Conservation (phyloP, 1,284 basidiomycete species). For the Papiliotrema terrestris region DNA sequence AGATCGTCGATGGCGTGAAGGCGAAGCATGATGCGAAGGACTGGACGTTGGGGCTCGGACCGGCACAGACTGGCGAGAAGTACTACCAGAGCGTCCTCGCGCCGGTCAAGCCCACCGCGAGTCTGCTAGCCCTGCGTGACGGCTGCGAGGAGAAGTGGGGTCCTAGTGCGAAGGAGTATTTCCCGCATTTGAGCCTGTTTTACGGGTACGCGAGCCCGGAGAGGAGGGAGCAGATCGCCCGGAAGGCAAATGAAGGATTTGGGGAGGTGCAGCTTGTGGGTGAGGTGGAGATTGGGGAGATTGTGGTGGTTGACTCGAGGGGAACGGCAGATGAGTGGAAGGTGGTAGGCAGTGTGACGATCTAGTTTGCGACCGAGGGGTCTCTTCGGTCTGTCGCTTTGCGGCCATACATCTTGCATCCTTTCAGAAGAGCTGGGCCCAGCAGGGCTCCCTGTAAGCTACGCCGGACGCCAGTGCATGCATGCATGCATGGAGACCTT, state of each 20-base stretch:
- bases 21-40: neutral
- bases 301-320: conserved; percentile 12
- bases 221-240: conserved; percentile 21
- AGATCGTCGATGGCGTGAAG: neutral
- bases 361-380: neutral
- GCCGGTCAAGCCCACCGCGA: conserved; percentile 16
- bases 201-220: conserved; percentile 28
- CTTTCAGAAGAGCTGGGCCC: no score
- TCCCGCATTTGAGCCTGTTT: conserved; percentile 36
- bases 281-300: conserved; percentile 5
- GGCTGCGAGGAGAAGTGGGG: conserved; percentile 10
- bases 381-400: no score
- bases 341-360: conserved; percentile 7
- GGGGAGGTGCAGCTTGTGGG: neutral
- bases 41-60: conserved; percentile 6
- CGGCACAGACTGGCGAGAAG: conserved; percentile 24
- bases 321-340: conserved; percentile 18
- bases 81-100: conserved; percentile 40
- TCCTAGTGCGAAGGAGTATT: conserved; percentile 18
- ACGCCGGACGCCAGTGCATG: no score
- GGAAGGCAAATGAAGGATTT: neutral
- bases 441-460: no score
- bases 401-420: no score
- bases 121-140: conserved; percentile 18
- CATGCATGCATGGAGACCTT: neutral